These are phyloP conservation scores for Alternaria rosae DNA, from an alignment of 2,329 filamentous ascomycete species.

Conservation along the genomic window DNA sequence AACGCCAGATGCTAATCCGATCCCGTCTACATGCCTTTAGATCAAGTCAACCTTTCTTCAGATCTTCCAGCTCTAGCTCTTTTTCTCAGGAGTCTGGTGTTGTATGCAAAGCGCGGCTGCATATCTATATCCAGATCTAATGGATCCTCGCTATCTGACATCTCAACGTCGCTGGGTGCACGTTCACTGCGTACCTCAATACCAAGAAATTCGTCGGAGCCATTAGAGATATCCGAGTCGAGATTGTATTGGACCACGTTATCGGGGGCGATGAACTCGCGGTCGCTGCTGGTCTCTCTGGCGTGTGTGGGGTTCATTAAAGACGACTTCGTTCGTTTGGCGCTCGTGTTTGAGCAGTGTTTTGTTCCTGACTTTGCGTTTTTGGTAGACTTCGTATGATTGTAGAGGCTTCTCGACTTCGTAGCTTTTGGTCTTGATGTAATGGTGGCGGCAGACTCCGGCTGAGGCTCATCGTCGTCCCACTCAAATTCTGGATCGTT, in stretches of 20 bases:
- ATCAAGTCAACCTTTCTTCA: background rate
- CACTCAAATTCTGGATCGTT: slow-evolving; percentile 21
- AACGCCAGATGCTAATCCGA: background rate
- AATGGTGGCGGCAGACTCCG: background rate
- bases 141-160: background rate
- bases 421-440: background rate
- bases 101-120: slow-evolving; percentile 15
- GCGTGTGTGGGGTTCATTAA: background rate
- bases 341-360: background rate
- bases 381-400: background rate
- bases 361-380: background rate
- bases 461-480: slow-evolving; percentile 16
- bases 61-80: background rate
- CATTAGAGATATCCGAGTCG: background rate
- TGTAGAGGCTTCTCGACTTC: background rate
- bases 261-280: slow-evolving; percentile 11
- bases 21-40: background rate
- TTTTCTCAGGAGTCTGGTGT: slow-evolving; percentile 2
- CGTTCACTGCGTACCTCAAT: background rate
- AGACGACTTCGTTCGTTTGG: background rate
- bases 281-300: slow-evolving; percentile 8
- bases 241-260: background rate
- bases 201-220: background rate
- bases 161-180: slow-evolving; percentile 7
- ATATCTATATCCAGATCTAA: slow-evolving; percentile 22